Percentiles rank a stretch among this genome's conserved stretches.
These are phyloP conservation scores for Colletotrichum sp. DNA, from an alignment of 2,329 filamentous ascomycete species.

Conservation along the genomic window DNA sequence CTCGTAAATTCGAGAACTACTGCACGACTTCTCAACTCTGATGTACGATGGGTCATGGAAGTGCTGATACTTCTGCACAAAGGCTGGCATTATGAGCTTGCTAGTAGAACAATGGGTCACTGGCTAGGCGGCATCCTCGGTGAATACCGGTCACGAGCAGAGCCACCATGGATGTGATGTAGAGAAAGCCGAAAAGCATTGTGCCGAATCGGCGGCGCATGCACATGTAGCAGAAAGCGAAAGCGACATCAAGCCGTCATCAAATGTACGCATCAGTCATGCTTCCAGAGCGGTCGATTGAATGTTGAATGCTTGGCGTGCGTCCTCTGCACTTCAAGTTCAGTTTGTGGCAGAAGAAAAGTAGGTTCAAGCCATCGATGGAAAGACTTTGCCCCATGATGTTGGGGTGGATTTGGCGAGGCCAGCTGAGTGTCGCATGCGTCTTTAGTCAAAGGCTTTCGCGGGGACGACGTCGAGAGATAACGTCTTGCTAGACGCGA, in stretches of 20 bases:
- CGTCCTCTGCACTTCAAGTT: not conserved
- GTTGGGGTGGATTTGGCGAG: not conserved
- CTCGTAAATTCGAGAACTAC: not conserved
- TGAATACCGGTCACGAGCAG: not conserved
- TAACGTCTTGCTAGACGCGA: not conserved
- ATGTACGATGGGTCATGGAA: not conserved
- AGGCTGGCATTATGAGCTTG: not conserved
- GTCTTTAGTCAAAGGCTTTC: not conserved
- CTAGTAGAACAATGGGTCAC: not conserved
- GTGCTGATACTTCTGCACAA: not conserved
- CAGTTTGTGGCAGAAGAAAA: not conserved
- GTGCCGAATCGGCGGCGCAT: not conserved
- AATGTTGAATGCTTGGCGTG: not conserved
- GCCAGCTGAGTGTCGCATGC: not conserved
- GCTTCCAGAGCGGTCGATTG: not conserved
- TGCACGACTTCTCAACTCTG: not conserved
- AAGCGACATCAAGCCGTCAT: not conserved
- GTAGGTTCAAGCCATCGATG: not conserved
- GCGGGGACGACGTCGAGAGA: not conserved
- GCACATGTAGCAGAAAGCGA: not conserved
- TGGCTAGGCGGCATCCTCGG: not conserved
- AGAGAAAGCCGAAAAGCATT: not conserved
- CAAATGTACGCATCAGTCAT: not conserved
- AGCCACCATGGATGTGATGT: not conserved
- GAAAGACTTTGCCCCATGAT: not conserved